A percentile compares a stretch with the other conserved stretches of the same genome.
Conservation (phyloP, 1,284 basidiomycete species). For the Leccinum cinnamomeum region DNA sequence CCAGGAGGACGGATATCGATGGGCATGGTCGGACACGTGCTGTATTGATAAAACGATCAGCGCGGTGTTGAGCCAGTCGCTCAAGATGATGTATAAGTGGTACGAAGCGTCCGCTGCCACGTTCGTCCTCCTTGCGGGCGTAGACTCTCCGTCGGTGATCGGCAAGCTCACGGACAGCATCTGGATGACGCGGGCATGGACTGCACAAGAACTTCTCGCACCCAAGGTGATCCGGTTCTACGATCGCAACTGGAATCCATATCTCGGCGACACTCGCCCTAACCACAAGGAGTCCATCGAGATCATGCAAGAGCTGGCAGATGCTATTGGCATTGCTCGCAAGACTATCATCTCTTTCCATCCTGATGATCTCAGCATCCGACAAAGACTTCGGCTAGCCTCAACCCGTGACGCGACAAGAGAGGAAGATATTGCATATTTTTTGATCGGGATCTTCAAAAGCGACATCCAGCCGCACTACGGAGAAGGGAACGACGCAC, state of each 20-base stretch:
- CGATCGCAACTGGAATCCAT: constrained; percentile 14
- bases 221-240: constrained; percentile 14
- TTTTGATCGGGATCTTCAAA: constrained; percentile 19
- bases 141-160: not conserved
- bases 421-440: constrained; percentile 21
- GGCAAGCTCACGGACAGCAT: constrained; percentile 1
- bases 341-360: constrained; percentile 14
- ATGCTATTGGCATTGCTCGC: constrained; percentile 8
- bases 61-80: constrained; percentile 2
- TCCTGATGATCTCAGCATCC: constrained; percentile 10
- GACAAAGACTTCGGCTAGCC: constrained; percentile 17
- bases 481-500: constrained; percentile 14
- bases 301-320: constrained; percentile 19
- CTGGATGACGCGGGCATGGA: constrained; percentile 23
- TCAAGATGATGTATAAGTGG: constrained; percentile 8
- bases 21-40: constrained; percentile 5
- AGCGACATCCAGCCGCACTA: constrained; percentile 18
- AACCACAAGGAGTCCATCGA: constrained; percentile 19
- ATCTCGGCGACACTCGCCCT: constrained; percentile 7
- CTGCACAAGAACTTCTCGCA: constrained; percentile 20
- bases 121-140: not conserved
- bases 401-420: constrained; percentile 10
- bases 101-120: constrained; percentile 5
- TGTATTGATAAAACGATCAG: constrained; percentile 9
- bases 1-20: not conserved